Evolutionary conservation across 2,329 filamentous ascomycete species (phyloP).

Genomic region (Sphaerulina vaccinii): DNA sequence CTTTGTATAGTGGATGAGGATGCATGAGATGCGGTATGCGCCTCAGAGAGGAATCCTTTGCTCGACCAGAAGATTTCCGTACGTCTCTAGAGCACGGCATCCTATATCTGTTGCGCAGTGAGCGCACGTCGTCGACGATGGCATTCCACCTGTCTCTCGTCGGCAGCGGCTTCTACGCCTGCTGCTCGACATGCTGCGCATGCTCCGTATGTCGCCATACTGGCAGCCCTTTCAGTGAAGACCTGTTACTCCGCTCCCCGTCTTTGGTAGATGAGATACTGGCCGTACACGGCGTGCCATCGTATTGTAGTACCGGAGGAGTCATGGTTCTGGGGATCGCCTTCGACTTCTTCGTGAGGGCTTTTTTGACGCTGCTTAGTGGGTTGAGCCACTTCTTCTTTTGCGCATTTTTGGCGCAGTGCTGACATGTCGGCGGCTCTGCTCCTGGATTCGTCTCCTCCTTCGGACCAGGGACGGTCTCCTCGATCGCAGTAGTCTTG

Average conservation of each 20-base stretch:
- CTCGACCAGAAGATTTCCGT: no score
- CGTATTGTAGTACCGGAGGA: background rate
- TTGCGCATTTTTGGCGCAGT: slow-evolving; percentile 2
- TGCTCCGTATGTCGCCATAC: background rate
- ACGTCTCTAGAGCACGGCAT: no score
- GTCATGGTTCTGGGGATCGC: background rate
- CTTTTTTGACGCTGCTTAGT: background rate
- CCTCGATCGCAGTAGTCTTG: background rate
- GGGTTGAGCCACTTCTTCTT: slow-evolving; percentile 6
- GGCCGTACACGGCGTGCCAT: background rate
- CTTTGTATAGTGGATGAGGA: no score
- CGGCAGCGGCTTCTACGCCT: background rate
- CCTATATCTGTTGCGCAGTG: no score
- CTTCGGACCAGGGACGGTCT: slow-evolving; percentile 1
- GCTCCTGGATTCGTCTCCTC: background rate
- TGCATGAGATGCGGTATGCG: no score
- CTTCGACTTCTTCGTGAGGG: background rate
- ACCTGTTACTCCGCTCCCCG: background rate
- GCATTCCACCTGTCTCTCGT: background rate
- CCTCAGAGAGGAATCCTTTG: no score
- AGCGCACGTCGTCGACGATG: no score
- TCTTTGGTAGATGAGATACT: background rate
- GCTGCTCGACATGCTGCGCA: slow-evolving; percentile 9
- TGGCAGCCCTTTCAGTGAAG: background rate
- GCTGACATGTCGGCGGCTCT: slow-evolving; percentile 1